Evolutionary conservation across 129 eudicot genomes (phyloP).

Genomic region (Solidago caesia): DNA sequence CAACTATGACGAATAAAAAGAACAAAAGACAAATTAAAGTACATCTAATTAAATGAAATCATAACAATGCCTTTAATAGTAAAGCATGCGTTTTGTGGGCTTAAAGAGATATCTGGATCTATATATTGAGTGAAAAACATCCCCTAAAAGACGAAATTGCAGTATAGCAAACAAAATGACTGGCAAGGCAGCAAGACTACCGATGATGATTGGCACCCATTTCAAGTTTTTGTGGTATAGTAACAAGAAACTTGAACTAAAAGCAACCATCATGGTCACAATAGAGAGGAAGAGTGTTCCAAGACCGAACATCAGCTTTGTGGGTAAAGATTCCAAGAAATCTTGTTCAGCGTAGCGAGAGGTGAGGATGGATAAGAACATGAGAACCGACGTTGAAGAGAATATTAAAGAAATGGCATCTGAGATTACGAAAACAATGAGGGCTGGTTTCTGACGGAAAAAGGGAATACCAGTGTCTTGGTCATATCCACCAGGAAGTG

Average conservation of each 20-base stretch:
- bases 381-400: constrained; percentile 21
- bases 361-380: constrained; percentile 25
- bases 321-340: constrained; percentile 12
- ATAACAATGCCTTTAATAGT: neutral
- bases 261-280: neutral
- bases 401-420: constrained; percentile 16
- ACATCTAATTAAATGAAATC: neutral
- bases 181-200: neutral
- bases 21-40: neutral
- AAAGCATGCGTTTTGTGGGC: constrained; percentile 3
- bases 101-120: constrained; percentile 14
- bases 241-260: neutral
- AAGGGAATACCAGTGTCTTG: constrained; percentile 14
- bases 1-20: no score
- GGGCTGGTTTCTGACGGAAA: neutral
- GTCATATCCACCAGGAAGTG: constrained; percentile 21
- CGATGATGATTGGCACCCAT: neutral
- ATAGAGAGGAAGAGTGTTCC: constrained; percentile 1
- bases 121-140: neutral
- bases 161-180: neutral
- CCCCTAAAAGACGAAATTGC: neutral
- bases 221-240: neutral
- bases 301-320: neutral
- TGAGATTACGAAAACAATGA: constrained; percentile 20
- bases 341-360: constrained; percentile 17